Percentiles rank a stretch among this genome's conserved stretches.
Evolutionary conservation across 2,329 filamentous ascomycete species (phyloP).

Genomic region (Orbilia oligospora): DNA sequence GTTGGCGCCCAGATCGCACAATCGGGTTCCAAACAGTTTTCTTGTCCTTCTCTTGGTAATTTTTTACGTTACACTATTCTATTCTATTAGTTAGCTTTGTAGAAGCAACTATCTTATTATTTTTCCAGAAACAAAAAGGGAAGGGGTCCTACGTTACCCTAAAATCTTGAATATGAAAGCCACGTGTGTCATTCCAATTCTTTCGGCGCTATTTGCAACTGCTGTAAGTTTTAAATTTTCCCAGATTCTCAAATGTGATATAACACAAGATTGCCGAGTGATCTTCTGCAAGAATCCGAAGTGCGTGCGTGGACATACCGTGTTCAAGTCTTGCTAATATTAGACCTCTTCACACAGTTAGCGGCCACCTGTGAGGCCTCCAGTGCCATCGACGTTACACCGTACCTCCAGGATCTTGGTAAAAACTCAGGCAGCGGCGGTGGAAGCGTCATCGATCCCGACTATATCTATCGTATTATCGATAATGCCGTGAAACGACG

Average conservation of each 20-base stretch:
- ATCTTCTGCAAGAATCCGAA: neutral
- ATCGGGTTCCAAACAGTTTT: constrained; percentile 13
- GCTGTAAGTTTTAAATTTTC: constrained; percentile 14
- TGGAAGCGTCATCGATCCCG: constrained; percentile 1
- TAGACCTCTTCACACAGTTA: constrained; percentile 5
- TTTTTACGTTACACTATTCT: constrained; percentile 13
- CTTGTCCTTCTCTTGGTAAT: constrained; percentile 17
- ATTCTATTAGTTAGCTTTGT: neutral
- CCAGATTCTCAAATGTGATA: neutral
- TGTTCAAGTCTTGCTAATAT: constrained; percentile 10
- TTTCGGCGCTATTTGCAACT: constrained; percentile 14
- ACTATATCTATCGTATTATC: constrained; percentile 33
- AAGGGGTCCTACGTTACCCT: neutral
- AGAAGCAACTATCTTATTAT: neutral
- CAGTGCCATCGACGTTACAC: constrained; percentile 36
- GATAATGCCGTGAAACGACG: constrained; percentile 25
- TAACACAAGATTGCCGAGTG: neutral
- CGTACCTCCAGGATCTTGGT: constrained; percentile 26
- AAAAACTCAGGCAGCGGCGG: constrained; percentile 7
- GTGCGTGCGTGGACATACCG: neutral
- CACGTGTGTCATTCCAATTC: constrained; percentile 17
- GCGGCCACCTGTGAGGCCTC: constrained; percentile 33
- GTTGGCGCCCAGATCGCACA: constrained; percentile 38
- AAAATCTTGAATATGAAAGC: constrained; percentile 23
- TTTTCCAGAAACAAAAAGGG: neutral